Evolutionary conservation across 495 filamentous ascomycete species (phyloP), one percentile per base, ranked within the genome.

Genomic region (Aspergillus diversus): DNA sequence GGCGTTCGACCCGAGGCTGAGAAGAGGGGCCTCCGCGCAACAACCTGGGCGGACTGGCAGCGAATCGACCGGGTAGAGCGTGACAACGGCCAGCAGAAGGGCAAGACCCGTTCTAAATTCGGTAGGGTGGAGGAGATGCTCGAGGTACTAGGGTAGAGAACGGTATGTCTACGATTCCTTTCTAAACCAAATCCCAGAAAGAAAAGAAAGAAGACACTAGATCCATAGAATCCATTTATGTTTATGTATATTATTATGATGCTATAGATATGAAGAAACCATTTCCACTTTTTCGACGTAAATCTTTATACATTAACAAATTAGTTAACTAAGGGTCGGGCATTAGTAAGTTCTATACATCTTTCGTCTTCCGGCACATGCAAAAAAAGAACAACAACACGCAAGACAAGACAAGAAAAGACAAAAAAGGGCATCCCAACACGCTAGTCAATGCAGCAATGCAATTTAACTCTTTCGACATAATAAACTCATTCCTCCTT

Each of bases 31-130:
- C 69, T 87, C 37, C 73, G 69, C 8, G 66, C 74, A 2, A 84
- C 87, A 21, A 85, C 76, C 51, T 99, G 96, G 95, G 68, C 80
- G 34, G 91, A 95, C 64, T 98, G 96, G 95, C 78, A 84, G 75
- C 88, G 75, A 67, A 97, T 99, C 63, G 94, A 99, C 75, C 77
- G 75, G 37, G 88, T 81, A 5, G 96, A 99, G 75, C 89, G 78
- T 63, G 79, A 84, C 60, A 80, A 82, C 32, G 95, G 94, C 6
- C 70, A 79, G 60, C 67, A 67, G 57, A 76, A 75, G 56, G 94
- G 92, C 11, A 98, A 96, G 76, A 80, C 83, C 64, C 87, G 95
- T 61, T 91, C 94, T 67, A 99, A 99, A 77, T 90, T 97, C 70
- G 84, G 80, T 13, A 85, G 80, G 63, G 84, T 89, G 37, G 77